phyloP scores from a whole-genome alignment of 2,329 filamentous ascomycete genomes.

The Curvularia verruculosa region DNA sequence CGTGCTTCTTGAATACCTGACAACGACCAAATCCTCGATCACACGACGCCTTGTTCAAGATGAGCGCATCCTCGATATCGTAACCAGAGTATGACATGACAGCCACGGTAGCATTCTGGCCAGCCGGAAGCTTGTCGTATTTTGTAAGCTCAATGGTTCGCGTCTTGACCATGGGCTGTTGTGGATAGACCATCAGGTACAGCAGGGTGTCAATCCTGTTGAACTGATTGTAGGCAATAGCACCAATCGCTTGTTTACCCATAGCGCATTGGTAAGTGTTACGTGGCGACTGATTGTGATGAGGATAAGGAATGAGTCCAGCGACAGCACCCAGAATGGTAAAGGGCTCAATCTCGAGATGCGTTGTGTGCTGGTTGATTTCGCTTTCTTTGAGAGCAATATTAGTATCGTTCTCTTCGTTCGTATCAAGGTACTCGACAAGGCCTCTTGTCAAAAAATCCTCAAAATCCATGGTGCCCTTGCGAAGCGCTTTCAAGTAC shows the following conservation, averaged over 20 bases:
- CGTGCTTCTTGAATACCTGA: conserved; percentile 96
- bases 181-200: conserved; percentile 96
- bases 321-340: conserved; percentile 95
- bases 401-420: conserved; percentile 96
- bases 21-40: conserved; percentile 96
- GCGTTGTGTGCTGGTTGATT: conserved; percentile 82
- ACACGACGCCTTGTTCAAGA: conserved; percentile 93
- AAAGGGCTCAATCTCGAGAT: conserved; percentile 97
- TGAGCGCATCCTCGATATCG: conserved; percentile 97
- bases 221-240: conserved; percentile 98
- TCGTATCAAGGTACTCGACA: conserved; percentile 96
- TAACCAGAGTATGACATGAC: conserved; percentile 99
- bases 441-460: conserved; percentile 89
- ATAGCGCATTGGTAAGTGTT: conserved; percentile 99
- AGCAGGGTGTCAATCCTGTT: conserved; percentile 94
- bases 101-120: conserved; percentile 95
- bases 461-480: conserved; percentile 86
- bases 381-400: conserved; percentile 89
- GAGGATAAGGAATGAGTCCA: conserved; percentile 94
- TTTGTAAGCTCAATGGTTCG: conserved; percentile 96
- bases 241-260: conserved; percentile 99
- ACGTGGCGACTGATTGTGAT: conserved; percentile 97
- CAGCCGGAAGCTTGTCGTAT: conserved; percentile 95
- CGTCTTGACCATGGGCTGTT: conserved; percentile 96
- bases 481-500: conserved; percentile 80